Conservation (phyloP, 768 basidiomycete species). For the Mycena capillaripes region DNA sequence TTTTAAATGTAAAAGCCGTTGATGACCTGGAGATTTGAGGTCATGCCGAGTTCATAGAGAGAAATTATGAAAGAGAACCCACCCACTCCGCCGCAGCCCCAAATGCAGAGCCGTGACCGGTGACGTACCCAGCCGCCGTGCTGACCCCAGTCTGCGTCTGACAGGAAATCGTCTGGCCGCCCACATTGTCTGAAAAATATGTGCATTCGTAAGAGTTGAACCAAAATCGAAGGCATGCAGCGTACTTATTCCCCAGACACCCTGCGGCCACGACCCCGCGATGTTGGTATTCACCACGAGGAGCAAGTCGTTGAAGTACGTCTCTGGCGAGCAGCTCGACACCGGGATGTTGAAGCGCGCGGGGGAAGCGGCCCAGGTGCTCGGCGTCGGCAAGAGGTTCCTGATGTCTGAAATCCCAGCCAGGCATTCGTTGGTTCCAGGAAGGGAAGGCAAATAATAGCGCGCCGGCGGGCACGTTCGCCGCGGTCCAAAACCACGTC, state of each 20-base stretch:
- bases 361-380: slow-evolving; percentile 8
- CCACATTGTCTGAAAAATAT: slow-evolving; percentile 35
- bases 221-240: background rate
- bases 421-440: background rate
- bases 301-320: slow-evolving; percentile 53
- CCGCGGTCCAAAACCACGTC: slow-evolving; percentile 61
- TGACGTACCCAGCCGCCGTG: slow-evolving; percentile 33
- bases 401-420: slow-evolving; percentile 7
- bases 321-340: slow-evolving; percentile 45
- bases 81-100: slow-evolving; percentile 31
- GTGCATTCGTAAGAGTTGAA: slow-evolving; percentile 2
- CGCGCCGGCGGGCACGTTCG: slow-evolving; percentile 48
- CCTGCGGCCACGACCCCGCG: slow-evolving; percentile 46
- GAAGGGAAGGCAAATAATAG: slow-evolving; percentile 42
- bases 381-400: slow-evolving; percentile 6
- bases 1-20: slow-evolving; percentile 11
- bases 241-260: slow-evolving; percentile 52
- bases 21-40: slow-evolving; percentile 7
- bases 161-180: slow-evolving; percentile 32
- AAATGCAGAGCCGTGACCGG: slow-evolving; percentile 29
- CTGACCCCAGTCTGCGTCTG: slow-evolving; percentile 28
- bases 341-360: slow-evolving; percentile 47
- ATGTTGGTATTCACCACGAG: slow-evolving; percentile 57
- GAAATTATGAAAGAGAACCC: slow-evolving; percentile 8
- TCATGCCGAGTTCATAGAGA: background rate